Evolutionary conservation across 495 filamentous ascomycete genomes (phyloP), one percentile per base, ranked within the genome.

Genomic region (Podospora sp.): DNA sequence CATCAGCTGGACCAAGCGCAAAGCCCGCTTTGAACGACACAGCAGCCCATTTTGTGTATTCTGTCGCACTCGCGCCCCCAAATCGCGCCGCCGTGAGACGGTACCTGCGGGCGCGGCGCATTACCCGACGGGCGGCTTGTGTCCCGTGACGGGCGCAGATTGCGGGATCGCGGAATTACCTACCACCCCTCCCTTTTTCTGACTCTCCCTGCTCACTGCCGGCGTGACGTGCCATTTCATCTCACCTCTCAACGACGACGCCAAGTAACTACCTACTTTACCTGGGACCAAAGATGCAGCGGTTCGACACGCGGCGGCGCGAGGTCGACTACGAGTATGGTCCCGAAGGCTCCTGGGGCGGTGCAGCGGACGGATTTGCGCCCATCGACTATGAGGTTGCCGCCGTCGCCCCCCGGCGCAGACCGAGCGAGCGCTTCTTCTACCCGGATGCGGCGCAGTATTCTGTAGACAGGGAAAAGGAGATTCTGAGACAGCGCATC

Each of bases 1-100:
- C 61, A 63, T 51, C 49, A 4, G 5, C 61, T 12, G 57, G 33
- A 62, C 40, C 46, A 53, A 22, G 21, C 16, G 25, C n/a, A 25
- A 62, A 55, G n/a, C 57, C 62, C 58, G 62, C 50, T 60, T 67
- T 67, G 20, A 29, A 67, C 65, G 57, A 56, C 65, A 62, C 40
- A 46, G 40, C 40, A 46, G 40, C 40, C 16, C 26, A 0, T 6
- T 63, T 40, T 33, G 18, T 51, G 6, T 9, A 55, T 33, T 22
- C 57, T 51, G 18, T 35, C 50, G 33, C 63, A 36, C 6, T 59
- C 40, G n/a, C n/a, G n/a, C n/a, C 40, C 6, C 16, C 24, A 8
- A 18, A 24, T 8, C 2, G 27, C 16, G 12, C 56, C 55, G 22
- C 55, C 12, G 33, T 36, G 33, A 36, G 40, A 46, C 5, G 40